These are phyloP conservation scores for Pythium oligandrum DNA, from an alignment of 352 stramenopile genomes.

Conservation along the genomic window DNA sequence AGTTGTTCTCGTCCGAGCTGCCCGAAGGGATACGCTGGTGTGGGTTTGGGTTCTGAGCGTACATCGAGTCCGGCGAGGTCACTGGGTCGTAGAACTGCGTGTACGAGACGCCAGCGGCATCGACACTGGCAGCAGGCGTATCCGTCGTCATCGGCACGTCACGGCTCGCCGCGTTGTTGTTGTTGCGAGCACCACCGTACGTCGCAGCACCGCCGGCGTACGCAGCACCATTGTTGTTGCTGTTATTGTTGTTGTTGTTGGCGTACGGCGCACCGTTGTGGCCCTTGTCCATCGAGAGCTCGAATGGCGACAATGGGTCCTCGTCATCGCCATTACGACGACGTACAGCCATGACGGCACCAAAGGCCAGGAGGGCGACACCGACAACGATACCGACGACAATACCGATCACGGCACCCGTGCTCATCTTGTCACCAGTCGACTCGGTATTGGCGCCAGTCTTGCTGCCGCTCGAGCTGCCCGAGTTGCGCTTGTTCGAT, in stretches of 20 bases:
- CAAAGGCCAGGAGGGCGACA: conserved; percentile 49
- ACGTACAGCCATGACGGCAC: conserved; percentile 55
- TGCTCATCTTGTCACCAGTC: conserved; percentile 52
- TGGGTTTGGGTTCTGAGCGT: conserved; percentile 21
- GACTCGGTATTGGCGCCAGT: conserved; percentile 5
- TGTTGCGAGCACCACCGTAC: conserved; percentile 15
- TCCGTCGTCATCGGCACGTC: conserved; percentile 24
- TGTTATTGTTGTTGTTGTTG: conserved; percentile 23
- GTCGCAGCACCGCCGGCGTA: conserved; percentile 15
- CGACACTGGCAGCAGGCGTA: conserved; percentile 31
- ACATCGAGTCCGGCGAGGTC: conserved; percentile 45
- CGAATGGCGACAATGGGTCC: conserved; percentile 75
- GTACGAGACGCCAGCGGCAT: conserved; percentile 56
- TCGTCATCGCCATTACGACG: conserved; percentile 54
- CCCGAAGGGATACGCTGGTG: conserved; percentile 24
- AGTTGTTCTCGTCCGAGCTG: conserved; percentile 16
- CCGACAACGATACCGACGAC: conserved; percentile 58
- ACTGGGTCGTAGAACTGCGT: conserved; percentile 72
- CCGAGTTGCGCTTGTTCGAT: not conserved
- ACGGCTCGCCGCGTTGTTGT: conserved; percentile 10
- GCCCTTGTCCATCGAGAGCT: conserved; percentile 83
- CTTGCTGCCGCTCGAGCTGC: not conserved
- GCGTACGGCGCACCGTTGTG: conserved; percentile 35
- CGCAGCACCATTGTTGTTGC: conserved; percentile 13
- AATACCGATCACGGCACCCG: conserved; percentile 61